phyloP scores from a whole-genome alignment of 768 basidiomycete genomes.

The Boletus reticuloceps region DNA sequence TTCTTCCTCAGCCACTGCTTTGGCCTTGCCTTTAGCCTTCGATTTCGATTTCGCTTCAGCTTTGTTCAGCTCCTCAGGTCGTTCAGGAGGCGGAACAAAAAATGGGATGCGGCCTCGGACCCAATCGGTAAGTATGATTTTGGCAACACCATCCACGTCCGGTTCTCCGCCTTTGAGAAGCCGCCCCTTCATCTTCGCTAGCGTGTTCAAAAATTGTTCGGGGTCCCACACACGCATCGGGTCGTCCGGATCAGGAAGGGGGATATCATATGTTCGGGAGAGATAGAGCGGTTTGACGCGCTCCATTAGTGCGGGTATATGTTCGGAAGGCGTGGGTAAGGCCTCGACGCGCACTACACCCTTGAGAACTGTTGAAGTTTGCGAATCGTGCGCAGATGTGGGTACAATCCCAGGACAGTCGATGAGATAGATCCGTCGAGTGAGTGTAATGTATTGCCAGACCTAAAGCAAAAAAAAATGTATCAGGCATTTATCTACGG shows the following conservation, averaged over 20 bases:
- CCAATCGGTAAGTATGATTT: slow-evolving; percentile 96
- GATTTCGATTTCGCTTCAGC: slow-evolving; percentile 41
- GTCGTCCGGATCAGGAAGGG: slow-evolving; percentile 58
- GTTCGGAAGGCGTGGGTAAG: slow-evolving; percentile 86
- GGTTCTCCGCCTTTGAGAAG: slow-evolving; percentile 94
- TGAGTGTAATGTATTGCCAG: slow-evolving; percentile 99
- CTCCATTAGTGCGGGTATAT: slow-evolving; percentile 82
- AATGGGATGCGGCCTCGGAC: slow-evolving; percentile 95
- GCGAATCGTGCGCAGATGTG: slow-evolving; percentile 85
- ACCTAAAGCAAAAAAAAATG: slow-evolving; percentile 41
- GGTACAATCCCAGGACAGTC: slow-evolving; percentile 99
- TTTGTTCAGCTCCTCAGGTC: slow-evolving; percentile 66
- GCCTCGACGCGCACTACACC: slow-evolving; percentile 97
- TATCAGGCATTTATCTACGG: neutral
- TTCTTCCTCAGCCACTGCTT: slow-evolving; percentile 29
- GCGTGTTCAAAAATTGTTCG: slow-evolving; percentile 75
- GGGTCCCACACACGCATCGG: slow-evolving; percentile 59
- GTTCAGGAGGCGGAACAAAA: slow-evolving; percentile 90
- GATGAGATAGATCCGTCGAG: slow-evolving; percentile 95
- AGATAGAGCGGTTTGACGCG: slow-evolving; percentile 94
- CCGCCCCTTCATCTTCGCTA: slow-evolving; percentile 90
- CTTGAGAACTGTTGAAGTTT: slow-evolving; percentile 91
- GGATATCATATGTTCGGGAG: slow-evolving; percentile 75
- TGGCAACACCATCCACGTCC: slow-evolving; percentile 87
- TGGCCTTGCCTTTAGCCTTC: slow-evolving; percentile 53